Evolutionary conservation across 192 early-diverging fungal genomes (phyloP), one percentile per base, ranked within the genome.

Genomic region (Rhizophagus prolifer): DNA sequence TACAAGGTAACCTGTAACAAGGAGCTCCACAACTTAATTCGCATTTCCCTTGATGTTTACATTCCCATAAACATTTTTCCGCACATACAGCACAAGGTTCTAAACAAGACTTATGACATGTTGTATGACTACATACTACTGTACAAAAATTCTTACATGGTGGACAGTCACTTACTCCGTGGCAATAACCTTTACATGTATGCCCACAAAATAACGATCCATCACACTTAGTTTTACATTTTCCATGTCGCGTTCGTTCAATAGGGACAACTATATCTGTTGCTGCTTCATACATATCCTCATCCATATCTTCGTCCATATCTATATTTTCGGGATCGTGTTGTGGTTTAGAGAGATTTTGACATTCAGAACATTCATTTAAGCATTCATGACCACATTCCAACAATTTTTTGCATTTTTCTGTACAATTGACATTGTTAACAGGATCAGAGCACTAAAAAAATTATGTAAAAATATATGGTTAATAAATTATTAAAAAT

Each of bases 1-100:
- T 83, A 59, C 90, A 91, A 3, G 90, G 90, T 12, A 90, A 79
- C 36, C 87, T 82, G 30, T 76, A 70, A 38, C 90, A 91, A 13
- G 89, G 89, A 10, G 80, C 84, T 31, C 88, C 89, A 44, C 89
- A 90, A 14, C 81, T 80, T 61, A 88, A 72, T 1, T 47, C 25
- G 76, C 89, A 90, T 5, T 16, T 14, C 0, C 83, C 86, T 61
- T 83, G 58, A 71, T 90, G 89, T 21, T 79, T 25, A 65, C 89
- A 90, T 5, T 58, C n/a, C 89, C 89, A 90, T 3, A 59, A 62
- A 62, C 89, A 90, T 1, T 6, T 38, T 58, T 82, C 80, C 30
- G 82, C 69, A 78, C 89, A 90, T 13, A 82, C 82, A 13, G 77
- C 50, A 78, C 88, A 89, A 1, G 80, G 36, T 8, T 75, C 61